Conservation (phyloP, 2,329 filamentous ascomycete genomes). For the Talaromyces sp. region DNA sequence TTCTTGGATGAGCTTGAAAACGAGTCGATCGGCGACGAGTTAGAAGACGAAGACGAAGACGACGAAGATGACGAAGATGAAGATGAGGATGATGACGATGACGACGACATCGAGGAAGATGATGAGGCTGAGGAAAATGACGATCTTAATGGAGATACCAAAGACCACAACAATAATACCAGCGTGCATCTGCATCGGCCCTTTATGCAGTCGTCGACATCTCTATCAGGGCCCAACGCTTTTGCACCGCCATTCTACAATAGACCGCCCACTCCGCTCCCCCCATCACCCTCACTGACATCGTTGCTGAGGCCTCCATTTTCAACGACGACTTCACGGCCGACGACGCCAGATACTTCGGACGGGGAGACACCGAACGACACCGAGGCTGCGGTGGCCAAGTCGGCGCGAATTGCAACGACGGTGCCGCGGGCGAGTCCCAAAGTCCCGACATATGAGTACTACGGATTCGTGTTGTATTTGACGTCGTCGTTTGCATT, state of each 20-base stretch:
- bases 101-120: slow-evolving; percentile 13
- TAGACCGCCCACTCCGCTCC: slow-evolving; percentile 87
- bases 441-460: slow-evolving; percentile 97
- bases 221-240: slow-evolving; percentile 35
- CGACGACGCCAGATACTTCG: slow-evolving; percentile 85
- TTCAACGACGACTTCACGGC: slow-evolving; percentile 66
- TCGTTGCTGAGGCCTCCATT: slow-evolving; percentile 74
- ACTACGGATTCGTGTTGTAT: slow-evolving; percentile 97
- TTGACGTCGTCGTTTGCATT: slow-evolving; percentile 80
- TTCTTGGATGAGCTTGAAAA: slow-evolving; percentile 25
- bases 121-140: not conserved
- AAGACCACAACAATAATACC: slow-evolving; percentile 15
- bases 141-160: not conserved
- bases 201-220: slow-evolving; percentile 35
- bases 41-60: slow-evolving; percentile 9
- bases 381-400: slow-evolving; percentile 55
- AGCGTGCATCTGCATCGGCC: slow-evolving; percentile 28
- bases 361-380: slow-evolving; percentile 69
- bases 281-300: slow-evolving; percentile 85
- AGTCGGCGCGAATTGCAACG: slow-evolving; percentile 52
- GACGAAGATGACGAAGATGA: slow-evolving; percentile 10
- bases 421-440: slow-evolving; percentile 78
- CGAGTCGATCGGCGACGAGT: slow-evolving; percentile 5
- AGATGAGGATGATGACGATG: slow-evolving; percentile 13
- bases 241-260: slow-evolving; percentile 92